Evolutionary conservation across 176 grass and related monocot genomes (phyloP).

Genomic region (Paspalum notatum): DNA sequence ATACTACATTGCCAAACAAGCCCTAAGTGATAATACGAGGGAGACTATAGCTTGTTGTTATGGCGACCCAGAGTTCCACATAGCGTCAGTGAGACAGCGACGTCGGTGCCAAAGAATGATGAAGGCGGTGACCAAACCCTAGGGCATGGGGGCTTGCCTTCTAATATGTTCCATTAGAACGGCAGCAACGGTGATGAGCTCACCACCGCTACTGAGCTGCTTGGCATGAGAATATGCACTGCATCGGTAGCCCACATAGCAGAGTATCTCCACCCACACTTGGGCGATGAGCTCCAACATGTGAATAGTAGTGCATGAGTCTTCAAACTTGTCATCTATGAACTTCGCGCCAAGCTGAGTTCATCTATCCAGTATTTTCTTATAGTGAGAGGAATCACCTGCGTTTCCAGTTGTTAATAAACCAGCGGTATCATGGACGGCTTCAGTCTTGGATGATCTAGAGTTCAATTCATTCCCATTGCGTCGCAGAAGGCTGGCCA

Average conservation of each 20-base stretch:
- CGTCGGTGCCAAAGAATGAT: neutral
- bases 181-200: constrained; percentile 5
- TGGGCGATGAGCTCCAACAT: neutral
- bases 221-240: neutral
- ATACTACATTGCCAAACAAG: no score
- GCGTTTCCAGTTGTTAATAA: neutral
- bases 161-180: constrained; percentile 1
- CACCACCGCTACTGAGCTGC: constrained; percentile 10
- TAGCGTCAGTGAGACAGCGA: no score
- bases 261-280: constrained; percentile 20
- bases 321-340: neutral
- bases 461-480: neutral
- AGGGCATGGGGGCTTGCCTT: neutral
- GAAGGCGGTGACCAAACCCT: neutral
- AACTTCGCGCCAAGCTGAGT: neutral
- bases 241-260: neutral
- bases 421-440: neutral
- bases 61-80: no score
- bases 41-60: no score
- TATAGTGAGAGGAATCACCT: neutral
- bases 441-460: neutral
- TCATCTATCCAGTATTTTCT: neutral
- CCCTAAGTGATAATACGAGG: no score
- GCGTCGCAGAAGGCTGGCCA: neutral
- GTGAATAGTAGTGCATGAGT: neutral